Evolutionary conservation across 2,329 filamentous ascomycete species (phyloP).

Genomic region (Aurifilum marmelostoma): DNA sequence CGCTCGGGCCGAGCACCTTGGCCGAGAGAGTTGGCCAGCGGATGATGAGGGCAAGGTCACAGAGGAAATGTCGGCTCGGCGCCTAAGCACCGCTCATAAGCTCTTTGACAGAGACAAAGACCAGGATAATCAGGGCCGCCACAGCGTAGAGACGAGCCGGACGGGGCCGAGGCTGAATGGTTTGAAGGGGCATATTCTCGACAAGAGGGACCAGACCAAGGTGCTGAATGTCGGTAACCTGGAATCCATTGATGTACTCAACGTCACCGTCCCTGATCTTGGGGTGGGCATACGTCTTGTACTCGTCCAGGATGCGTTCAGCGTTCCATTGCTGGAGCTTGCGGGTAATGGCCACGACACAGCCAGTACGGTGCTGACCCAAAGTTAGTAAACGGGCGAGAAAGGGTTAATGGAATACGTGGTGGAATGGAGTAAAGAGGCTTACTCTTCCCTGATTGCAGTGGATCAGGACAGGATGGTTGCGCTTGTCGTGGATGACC

Average conservation of each 20-base stretch:
- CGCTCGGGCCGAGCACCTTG: neutral
- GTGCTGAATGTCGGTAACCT: constrained; percentile 38
- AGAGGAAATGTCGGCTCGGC: neutral
- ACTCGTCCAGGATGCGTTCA: constrained; percentile 70
- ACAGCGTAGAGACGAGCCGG: constrained; percentile 19
- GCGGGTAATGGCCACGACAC: constrained; percentile 79
- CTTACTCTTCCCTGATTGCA: constrained; percentile 86
- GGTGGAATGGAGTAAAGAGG: constrained; percentile 9
- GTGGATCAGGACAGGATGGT: constrained; percentile 83
- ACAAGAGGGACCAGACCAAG: constrained; percentile 21
- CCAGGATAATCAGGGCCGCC: constrained; percentile 15
- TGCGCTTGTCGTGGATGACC: constrained; percentile 70
- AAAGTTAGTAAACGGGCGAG: constrained; percentile 20
- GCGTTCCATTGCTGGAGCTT: constrained; percentile 71
- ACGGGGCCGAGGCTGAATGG: constrained; percentile 38
- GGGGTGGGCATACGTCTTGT: constrained; percentile 65
- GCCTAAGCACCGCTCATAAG: constrained; percentile 18
- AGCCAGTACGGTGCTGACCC: constrained; percentile 79
- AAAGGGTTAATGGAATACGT: constrained; percentile 9
- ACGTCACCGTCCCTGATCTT: constrained; percentile 65
- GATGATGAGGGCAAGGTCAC: neutral
- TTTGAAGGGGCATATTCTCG: constrained; percentile 27
- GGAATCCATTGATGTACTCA: constrained; percentile 58
- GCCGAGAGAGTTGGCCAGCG: neutral
- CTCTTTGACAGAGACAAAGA: constrained; percentile 1